These are phyloP conservation scores for Austroboletus festivus DNA, from an alignment of 768 basidiomycete species.

Conservation along the genomic window DNA sequence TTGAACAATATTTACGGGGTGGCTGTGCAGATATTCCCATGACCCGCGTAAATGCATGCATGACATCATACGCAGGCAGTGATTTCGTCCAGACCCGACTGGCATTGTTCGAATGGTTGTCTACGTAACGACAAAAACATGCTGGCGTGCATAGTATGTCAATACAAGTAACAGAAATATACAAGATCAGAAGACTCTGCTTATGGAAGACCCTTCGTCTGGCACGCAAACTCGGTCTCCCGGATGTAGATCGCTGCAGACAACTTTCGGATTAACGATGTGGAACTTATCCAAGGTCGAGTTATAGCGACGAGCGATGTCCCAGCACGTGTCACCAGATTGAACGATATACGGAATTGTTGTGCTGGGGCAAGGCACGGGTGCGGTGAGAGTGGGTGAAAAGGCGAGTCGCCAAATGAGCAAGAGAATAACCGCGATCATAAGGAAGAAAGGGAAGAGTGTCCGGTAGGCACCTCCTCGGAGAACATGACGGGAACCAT, in stretches of 20 bases:
- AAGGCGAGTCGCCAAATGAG: constrained; percentile 62
- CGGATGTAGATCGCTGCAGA: constrained; percentile 58
- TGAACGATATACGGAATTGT: constrained; percentile 45
- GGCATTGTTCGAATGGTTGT: no score
- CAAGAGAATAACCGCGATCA: constrained; percentile 59
- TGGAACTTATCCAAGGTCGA: constrained; percentile 50
- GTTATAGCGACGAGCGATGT: constrained; percentile 47
- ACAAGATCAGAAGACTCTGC: constrained; percentile 23
- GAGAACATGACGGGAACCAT: constrained; percentile 29
- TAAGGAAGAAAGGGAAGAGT: constrained; percentile 70
- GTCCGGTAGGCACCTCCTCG: constrained; percentile 52
- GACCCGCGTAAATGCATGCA: constrained; percentile 7
- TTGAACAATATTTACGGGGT: constrained; percentile 19
- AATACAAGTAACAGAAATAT: constrained; percentile 23
- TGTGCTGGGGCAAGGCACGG: constrained; percentile 34
- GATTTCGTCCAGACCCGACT: no score
- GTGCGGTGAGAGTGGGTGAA: constrained; percentile 26
- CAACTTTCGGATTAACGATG: constrained; percentile 49
- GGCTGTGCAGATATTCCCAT: constrained; percentile 19
- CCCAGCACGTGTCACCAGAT: constrained; percentile 67
- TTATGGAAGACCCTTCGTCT: constrained; percentile 34
- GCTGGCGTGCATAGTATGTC: constrained; percentile 3
- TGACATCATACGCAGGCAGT: no score
- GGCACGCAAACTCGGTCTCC: constrained; percentile 63
- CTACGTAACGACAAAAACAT: no score